A percentile compares a stretch with the other conserved stretches of the same genome.
Conservation (phyloP, 768 basidiomycete species). For the Hygrophoropsis aurantiaca region DNA sequence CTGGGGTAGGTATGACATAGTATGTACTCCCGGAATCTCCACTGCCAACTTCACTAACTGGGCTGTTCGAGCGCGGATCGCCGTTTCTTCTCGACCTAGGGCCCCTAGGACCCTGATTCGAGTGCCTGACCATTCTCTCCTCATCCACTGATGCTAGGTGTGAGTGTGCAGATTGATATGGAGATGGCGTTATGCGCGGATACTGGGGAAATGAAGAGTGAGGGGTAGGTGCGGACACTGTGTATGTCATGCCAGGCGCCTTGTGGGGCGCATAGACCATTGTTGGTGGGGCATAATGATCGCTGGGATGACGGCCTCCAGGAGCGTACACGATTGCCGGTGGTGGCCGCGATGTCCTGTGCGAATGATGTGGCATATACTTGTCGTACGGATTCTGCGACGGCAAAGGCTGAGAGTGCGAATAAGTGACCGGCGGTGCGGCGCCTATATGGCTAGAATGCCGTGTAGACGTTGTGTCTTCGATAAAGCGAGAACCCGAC, state of each 20-base stretch:
- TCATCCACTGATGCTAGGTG: slow-evolving; percentile 38
- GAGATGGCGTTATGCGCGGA: slow-evolving; percentile 40
- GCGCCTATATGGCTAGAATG: slow-evolving; percentile 19
- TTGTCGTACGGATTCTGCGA: slow-evolving; percentile 34
- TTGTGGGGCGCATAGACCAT: slow-evolving; percentile 55
- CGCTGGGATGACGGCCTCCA: slow-evolving; percentile 36
- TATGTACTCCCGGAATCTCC: slow-evolving; percentile 68
- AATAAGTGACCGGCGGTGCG: slow-evolving; percentile 30
- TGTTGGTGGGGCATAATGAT: slow-evolving; percentile 59
- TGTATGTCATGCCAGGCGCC: slow-evolving; percentile 66
- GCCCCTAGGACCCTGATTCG: slow-evolving; percentile 23
- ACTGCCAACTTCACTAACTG: slow-evolving; percentile 40
- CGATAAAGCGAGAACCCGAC: slow-evolving; percentile 5
- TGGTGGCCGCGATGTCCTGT: slow-evolving; percentile 38
- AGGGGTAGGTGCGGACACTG: slow-evolving; percentile 60
- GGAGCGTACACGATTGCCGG: slow-evolving; percentile 66
- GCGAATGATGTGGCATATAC: slow-evolving; percentile 34
- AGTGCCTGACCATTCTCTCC: slow-evolving; percentile 26
- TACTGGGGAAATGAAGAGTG: slow-evolving; percentile 36
- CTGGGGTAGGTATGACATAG: slow-evolving; percentile 67
- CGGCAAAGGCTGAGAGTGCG: slow-evolving; percentile 40
- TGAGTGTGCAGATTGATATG: slow-evolving; percentile 40
- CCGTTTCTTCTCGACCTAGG: slow-evolving; percentile 27
- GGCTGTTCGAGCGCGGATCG: slow-evolving; percentile 35
- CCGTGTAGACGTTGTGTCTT: slow-evolving; percentile 33